Base-by-base conservation (phyloP, 306 rosid species). In the Vigna radiata region DNA sequence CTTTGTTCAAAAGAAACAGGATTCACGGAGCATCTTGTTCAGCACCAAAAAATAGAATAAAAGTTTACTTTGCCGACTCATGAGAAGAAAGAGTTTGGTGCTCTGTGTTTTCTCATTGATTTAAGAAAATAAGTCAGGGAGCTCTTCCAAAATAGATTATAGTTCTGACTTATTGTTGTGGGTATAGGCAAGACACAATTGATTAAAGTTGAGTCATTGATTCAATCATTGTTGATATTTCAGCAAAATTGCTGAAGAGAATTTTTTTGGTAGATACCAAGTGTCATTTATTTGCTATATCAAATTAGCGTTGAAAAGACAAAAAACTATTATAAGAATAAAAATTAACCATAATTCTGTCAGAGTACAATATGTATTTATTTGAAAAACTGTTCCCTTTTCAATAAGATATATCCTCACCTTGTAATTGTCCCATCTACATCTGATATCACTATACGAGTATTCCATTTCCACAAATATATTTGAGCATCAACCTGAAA, bases 361-460 rank as follows among this genome's bases (percentile, higher is more conserved):
- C 39, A 21, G 52, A 69, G 36, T 64, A 13, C 27, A 58, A 66
- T 41, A 44, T 72, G 23, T 27, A 77, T 27, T 41, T 19, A 77
- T 27, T 41, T 19, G 19, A 44, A 27, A 39, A 74, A 62, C 53
- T 52, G 61, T 60, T 73, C 71, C 61, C 46, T 8, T 75, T 80
- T 59, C 74, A 76, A 23, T 9, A 33, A 75, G 54, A 64, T 70
- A 85, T 25, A 50, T 73, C 60, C 72, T 77, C 86, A 96, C 99
- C 87, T 92, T 73, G 99, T 96, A 61, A 96, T 96, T 73, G 99
- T 96, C 67, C 99, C 99, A 84, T 96, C 99, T 72, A 96, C 99
- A 70, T 96, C 99, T 63, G 99, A 96, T 77, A 96, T 88, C 56
- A 96, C 98, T 48, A 96, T 89, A 1, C 92, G 98, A 50, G 93